These are phyloP conservation scores for Jatropha podagrica DNA, from an alignment of 441 rosid genomes.

Conservation along the genomic window DNA sequence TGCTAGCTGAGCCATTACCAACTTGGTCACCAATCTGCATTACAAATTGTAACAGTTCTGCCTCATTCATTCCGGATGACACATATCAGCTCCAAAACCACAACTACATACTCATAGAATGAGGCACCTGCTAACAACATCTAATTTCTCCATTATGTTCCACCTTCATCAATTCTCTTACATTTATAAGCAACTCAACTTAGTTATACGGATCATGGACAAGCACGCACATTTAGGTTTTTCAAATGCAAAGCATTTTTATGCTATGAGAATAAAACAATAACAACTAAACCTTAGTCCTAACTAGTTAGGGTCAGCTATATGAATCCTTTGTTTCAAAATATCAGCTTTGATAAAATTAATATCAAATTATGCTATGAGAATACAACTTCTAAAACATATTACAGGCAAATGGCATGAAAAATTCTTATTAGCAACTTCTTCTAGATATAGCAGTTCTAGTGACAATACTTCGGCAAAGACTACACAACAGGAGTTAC, in stretches of 20 bases:
- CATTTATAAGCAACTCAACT: not conserved
- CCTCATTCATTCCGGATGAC: not conserved
- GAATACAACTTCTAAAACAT: not conserved
- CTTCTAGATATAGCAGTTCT: not conserved
- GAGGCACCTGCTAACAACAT: too few species aligned
- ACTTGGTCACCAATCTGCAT: not conserved
- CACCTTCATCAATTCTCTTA: not conserved
- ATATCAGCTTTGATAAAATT: too few species aligned
- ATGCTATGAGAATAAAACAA: not conserved
- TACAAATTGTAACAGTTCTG: not conserved
- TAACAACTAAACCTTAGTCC: too few species aligned
- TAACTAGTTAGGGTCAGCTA: too few species aligned
- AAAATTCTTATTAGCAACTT: not conserved
- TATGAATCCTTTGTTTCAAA: too few species aligned
- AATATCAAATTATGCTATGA: not conserved
- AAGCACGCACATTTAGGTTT: not conserved
- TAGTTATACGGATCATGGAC: not conserved
- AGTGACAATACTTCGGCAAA: not conserved
- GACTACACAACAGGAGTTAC: not conserved
- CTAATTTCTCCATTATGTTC: not conserved
- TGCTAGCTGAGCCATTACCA: not conserved
- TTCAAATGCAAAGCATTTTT: not conserved
- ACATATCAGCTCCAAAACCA: not conserved
- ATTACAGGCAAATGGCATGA: too few species aligned
- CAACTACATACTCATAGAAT: not conserved